Percentiles rank a stretch among this genome's conserved stretches.
Conservation (phyloP, 306 rosid species). For the Fragaria nilgerrensis region DNA sequence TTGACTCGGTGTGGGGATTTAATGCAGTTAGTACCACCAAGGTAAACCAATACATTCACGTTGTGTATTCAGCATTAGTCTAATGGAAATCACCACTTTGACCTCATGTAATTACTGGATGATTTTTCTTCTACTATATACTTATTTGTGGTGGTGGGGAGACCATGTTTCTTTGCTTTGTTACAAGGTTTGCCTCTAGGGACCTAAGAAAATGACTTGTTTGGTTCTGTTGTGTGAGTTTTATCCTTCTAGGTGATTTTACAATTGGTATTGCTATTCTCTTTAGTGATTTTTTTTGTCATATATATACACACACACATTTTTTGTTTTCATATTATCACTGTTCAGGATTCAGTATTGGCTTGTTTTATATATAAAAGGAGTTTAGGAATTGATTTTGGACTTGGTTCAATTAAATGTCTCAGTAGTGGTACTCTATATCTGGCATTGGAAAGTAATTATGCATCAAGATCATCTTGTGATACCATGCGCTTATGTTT, state of each 20-base stretch:
- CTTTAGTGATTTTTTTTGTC: background rate
- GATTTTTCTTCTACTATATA: background rate
- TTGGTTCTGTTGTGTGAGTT: background rate
- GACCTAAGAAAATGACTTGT: background rate
- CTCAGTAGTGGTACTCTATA: background rate
- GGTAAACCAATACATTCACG: constrained; percentile 34
- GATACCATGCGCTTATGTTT: background rate
- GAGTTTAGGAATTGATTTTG: background rate
- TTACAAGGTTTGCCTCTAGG: background rate
- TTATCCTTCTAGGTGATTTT: background rate
- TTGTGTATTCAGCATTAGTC: background rate
- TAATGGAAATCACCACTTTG: background rate
- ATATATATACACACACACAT: background rate
- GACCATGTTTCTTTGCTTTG: background rate
- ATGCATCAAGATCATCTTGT: background rate
- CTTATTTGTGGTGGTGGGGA: constrained; percentile 1
- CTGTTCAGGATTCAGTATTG: background rate
- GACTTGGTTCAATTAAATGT: background rate
- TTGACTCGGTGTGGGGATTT: constrained; percentile 92
- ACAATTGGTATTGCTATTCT: background rate
- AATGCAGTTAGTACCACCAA: constrained; percentile 50
- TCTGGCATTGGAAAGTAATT: background rate
- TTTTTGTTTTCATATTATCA: background rate
- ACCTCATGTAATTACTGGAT: background rate
- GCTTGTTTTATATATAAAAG: background rate